Evolutionary conservation across 1,284 basidiomycete species (phyloP), one percentile per base, ranked within the genome.

Genomic region (Pyrrhoderma noxium): DNA sequence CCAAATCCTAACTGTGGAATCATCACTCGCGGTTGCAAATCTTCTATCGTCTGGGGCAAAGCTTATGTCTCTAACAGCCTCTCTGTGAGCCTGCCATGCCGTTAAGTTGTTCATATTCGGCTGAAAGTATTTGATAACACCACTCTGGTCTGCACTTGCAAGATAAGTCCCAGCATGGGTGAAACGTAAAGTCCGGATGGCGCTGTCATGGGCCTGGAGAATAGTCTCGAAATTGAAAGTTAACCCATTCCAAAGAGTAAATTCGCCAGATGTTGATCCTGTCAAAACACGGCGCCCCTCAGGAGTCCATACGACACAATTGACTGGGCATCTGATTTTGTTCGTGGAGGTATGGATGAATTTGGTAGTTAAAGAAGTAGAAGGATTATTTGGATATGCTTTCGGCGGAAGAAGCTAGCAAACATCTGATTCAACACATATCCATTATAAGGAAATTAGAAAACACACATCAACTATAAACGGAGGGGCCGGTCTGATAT

Each of bases 221-320:
- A 99, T 98, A 0, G 95, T 97, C 67, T 99, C 95, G 66, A 99
- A 99, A 72, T 99, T 98, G 82, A 98, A 99, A 0, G 95, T 98
- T 27, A 96, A 75, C 16, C 94, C 95, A 62, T 99, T 99, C 95
- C 96, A 99, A 3, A 99, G 79, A 0, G 95, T 98, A 68, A 99
- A 98, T 68, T 99, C 95, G 50, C 96, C 96, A 59, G 89, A 93
- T 23, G 93, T 93, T 14, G 93, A 94, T 21, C 95, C 95, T 0
- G 96, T 99, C 41, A 99, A 71, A 23, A 98, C 75, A 3, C 95
- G 82, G 21, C 95, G 78, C 40, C 86, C 92, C 68, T 98, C 95
- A 0, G 95, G 95, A 25, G 93, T 97, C 93, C 94, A 99, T 89
- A 83, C 82, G 21, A 97, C 94, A 27, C 94, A 87, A 59, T 98